These are phyloP conservation scores for Fusarium euwallaceae DNA, from an alignment of 2,329 filamentous ascomycete genomes.

Conservation along the genomic window DNA sequence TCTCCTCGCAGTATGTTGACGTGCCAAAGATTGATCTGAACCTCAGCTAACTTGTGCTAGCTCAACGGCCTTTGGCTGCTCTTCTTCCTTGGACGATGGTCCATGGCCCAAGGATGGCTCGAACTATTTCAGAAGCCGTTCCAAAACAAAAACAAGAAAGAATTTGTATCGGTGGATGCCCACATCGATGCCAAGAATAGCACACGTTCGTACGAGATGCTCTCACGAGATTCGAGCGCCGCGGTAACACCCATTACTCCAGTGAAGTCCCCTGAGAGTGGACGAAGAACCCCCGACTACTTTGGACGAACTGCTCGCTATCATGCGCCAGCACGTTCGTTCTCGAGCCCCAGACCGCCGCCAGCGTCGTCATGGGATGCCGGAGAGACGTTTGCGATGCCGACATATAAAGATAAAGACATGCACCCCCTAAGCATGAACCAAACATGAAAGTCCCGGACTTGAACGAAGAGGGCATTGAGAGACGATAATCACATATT, in stretches of 20 bases:
- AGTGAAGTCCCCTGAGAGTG: slow-evolving; percentile 53
- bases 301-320: slow-evolving; percentile 68
- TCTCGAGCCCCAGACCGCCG: slow-evolving; percentile 68
- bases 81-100: slow-evolving; percentile 82
- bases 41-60: slow-evolving; percentile 55
- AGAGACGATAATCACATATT: slow-evolving; percentile 18
- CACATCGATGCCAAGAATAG: slow-evolving; percentile 71
- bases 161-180: slow-evolving; percentile 92
- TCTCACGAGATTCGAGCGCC: slow-evolving; percentile 69
- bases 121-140: slow-evolving; percentile 70
- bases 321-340: slow-evolving; percentile 67
- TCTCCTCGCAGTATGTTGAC: slow-evolving; percentile 77
- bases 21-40: not conserved
- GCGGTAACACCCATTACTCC: slow-evolving; percentile 65
- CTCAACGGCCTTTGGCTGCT: slow-evolving; percentile 89
- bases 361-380: slow-evolving; percentile 58
- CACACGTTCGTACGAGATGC: slow-evolving; percentile 84
- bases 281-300: slow-evolving; percentile 66
- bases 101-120: slow-evolving; percentile 88
- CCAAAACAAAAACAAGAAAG: slow-evolving; percentile 70
- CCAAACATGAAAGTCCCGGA: slow-evolving; percentile 57
- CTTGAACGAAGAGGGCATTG: slow-evolving; percentile 14
- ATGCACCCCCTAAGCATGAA: slow-evolving; percentile 71
- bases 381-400: slow-evolving; percentile 55
- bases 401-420: slow-evolving; percentile 50